Conservation (phyloP, 1,139 yeast genomes). For the Sugiyamaella pinicola region DNA sequence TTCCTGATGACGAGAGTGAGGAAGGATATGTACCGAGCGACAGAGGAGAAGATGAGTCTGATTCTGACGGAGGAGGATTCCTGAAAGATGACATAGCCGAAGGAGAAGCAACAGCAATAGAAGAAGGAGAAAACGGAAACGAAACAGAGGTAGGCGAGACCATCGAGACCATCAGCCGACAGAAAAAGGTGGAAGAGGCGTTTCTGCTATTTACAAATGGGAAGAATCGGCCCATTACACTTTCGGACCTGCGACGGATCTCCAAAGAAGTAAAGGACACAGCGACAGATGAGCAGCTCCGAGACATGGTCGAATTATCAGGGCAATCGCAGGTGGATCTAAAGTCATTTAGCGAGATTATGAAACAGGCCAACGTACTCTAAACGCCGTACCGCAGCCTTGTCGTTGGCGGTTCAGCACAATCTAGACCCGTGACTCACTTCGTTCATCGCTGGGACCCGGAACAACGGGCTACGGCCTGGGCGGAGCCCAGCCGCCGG, state of each 20-base stretch:
- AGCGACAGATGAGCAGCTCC: constrained; percentile 38
- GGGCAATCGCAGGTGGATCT: constrained; percentile 29
- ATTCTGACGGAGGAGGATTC: constrained; percentile 19
- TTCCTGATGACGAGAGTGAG: constrained; percentile 19
- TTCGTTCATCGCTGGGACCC: too few relatives aligned
- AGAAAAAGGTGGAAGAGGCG: constrained; percentile 26
- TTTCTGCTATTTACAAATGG: constrained; percentile 35
- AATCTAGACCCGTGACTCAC: too few relatives aligned
- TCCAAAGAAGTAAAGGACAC: constrained; percentile 38
- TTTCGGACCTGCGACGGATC: constrained; percentile 34
- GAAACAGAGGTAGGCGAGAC: constrained; percentile 5
- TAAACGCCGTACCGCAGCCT: too few relatives aligned
- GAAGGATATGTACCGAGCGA: constrained; percentile 16
- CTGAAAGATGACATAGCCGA: constrained; percentile 21
- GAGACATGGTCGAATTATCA: constrained; percentile 39
- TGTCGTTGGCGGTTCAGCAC: too few relatives aligned
- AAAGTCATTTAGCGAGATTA: constrained; percentile 30
- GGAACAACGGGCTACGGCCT: too few relatives aligned
- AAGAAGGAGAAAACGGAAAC: neutral
- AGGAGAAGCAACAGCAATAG: constrained; percentile 8
- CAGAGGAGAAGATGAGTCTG: constrained; percentile 4
- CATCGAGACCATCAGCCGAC: neutral
- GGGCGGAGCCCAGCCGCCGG: neutral
- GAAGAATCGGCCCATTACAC: constrained; percentile 29
- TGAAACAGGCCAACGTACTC: constrained; percentile 28